A percentile compares a stretch with the other conserved stretches of the same genome.
Conservation (phyloP, 1,284 basidiomycete species). For the Exsudoporus floridanus region DNA sequence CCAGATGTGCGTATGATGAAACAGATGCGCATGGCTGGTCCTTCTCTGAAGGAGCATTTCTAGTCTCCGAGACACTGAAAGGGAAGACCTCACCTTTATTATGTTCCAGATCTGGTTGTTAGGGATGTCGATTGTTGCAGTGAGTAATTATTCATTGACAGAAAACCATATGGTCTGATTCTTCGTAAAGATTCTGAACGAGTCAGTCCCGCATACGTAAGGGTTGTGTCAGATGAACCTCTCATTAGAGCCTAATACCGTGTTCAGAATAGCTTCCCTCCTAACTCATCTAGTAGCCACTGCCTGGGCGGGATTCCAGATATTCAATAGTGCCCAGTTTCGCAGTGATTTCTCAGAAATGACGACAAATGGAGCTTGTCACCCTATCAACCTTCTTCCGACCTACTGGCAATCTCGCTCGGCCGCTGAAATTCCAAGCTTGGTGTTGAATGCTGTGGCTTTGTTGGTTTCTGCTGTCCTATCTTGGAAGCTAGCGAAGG, state of each 20-base stretch:
- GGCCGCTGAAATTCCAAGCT: constrained; percentile 59
- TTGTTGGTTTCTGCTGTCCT: constrained; percentile 61
- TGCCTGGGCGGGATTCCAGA: constrained; percentile 67
- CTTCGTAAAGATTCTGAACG: constrained; percentile 56
- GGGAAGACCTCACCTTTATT: constrained; percentile 76
- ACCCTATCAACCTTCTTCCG: constrained; percentile 51
- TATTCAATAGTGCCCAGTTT: constrained; percentile 57
- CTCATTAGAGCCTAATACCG: not conserved
- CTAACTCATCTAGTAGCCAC: constrained; percentile 72
- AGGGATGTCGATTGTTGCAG: constrained; percentile 74
- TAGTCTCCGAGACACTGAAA: constrained; percentile 68
- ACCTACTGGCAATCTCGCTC: constrained; percentile 59
- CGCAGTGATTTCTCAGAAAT: constrained; percentile 53
- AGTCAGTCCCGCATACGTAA: constrained; percentile 76
- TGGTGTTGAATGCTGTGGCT: constrained; percentile 61
- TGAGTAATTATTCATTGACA: constrained; percentile 20
- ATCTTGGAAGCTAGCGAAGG: constrained; percentile 75
- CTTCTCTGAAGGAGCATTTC: constrained; percentile 6
- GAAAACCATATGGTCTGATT: constrained; percentile 2
- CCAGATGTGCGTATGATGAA: constrained; percentile 43
- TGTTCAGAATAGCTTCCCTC: constrained; percentile 55
- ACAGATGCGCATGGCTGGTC: not conserved
- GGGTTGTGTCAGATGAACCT: constrained; percentile 14
- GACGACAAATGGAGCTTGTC: constrained; percentile 65
- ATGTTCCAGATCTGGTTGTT: constrained; percentile 79